A percentile compares a stretch with the other conserved stretches of the same genome.
phyloP scores from a whole-genome alignment of 2,329 filamentous ascomycete species.

The Pseudogymnoascus verrucosus region DNA sequence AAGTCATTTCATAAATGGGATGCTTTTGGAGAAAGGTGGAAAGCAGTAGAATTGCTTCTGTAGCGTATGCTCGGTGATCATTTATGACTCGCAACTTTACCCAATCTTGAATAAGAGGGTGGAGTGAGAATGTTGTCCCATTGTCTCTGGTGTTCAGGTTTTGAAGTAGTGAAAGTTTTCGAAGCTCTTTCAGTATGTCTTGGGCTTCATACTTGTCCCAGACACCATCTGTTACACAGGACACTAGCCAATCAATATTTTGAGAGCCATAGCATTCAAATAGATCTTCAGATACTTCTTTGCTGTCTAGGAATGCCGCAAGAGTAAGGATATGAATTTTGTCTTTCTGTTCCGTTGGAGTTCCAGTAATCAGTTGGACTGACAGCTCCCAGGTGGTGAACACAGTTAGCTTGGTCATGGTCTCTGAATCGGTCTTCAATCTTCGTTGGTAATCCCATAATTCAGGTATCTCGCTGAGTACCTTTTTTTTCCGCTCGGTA shows the following conservation, averaged over 20 bases:
- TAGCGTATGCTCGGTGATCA: background rate
- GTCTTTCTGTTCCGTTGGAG: conserved; percentile 3
- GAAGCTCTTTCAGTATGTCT: conserved; percentile 14
- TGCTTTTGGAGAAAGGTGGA: background rate
- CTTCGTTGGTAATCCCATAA: conserved; percentile 15
- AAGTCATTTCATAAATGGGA: background rate
- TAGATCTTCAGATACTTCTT: conserved; percentile 21
- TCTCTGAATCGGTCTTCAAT: conserved; percentile 20
- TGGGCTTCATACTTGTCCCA: conserved; percentile 18
- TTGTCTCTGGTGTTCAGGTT: conserved; percentile 4
- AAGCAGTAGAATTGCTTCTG: background rate
- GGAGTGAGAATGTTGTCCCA: conserved; percentile 15
- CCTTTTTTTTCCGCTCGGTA: conserved; percentile 10
- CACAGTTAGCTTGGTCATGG: conserved; percentile 18
- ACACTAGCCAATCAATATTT: conserved; percentile 12
- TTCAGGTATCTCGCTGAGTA: conserved; percentile 17
- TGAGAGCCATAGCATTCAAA: conserved; percentile 14
- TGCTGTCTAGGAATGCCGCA: conserved; percentile 18
- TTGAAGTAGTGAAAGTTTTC: conserved; percentile 20
- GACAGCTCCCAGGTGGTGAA: conserved; percentile 25
- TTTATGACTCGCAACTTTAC: conserved; percentile 15
- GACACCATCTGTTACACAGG: conserved; percentile 9
- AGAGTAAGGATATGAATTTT: conserved; percentile 18
- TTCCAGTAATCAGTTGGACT: conserved; percentile 16
- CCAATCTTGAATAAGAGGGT: conserved; percentile 20